phyloP scores from a whole-genome alignment of 352 stramenopile genomes.

The Phytophthora gonapodyides region DNA sequence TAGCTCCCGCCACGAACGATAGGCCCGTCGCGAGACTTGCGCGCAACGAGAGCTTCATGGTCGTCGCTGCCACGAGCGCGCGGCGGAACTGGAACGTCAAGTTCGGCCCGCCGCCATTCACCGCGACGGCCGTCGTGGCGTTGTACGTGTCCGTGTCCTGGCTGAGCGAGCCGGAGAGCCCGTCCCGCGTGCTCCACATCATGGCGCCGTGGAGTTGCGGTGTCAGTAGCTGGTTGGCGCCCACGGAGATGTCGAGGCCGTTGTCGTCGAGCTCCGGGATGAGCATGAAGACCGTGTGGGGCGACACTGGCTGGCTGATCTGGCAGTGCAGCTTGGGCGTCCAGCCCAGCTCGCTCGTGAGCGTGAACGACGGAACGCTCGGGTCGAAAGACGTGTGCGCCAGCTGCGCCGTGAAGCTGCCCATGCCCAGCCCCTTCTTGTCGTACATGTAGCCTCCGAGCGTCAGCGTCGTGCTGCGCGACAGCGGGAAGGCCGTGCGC shows the following conservation, averaged over 20 bases:
- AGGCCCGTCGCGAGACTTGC: conserved; percentile 53
- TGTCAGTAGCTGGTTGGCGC: conserved; percentile 68
- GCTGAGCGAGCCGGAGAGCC: conserved; percentile 66
- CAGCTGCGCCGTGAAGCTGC: conserved; percentile 67
- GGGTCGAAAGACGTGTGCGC: conserved; percentile 73
- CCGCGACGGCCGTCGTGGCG: conserved; percentile 47
- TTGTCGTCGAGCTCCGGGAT: conserved; percentile 76
- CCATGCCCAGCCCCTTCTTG: conserved; percentile 74
- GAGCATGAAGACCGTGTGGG: conserved; percentile 70
- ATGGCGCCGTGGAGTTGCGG: conserved; percentile 71
- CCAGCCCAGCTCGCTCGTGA: conserved; percentile 78
- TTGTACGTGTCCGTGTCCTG: conserved; percentile 50
- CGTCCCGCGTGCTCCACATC: conserved; percentile 84
- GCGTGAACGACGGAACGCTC: conserved; percentile 56
- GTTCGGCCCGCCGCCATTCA: conserved; percentile 54
- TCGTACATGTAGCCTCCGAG: conserved; percentile 86
- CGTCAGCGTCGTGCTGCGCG: conserved; percentile 58
- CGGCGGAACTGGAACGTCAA: conserved; percentile 64
- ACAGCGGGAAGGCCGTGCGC: conserved; percentile 68
- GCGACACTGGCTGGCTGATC: conserved; percentile 75
- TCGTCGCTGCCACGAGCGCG: conserved; percentile 40
- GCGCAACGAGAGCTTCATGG: conserved; percentile 57
- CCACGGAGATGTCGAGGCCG: conserved; percentile 72
- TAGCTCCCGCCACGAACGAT: conserved; percentile 55
- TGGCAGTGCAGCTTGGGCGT: conserved; percentile 76